A percentile compares a stretch with the other conserved stretches of the same genome.
These are phyloP conservation scores for Clohesyomyces aquaticus DNA, from an alignment of 495 filamentous ascomycete genomes.

Conservation along the genomic window DNA sequence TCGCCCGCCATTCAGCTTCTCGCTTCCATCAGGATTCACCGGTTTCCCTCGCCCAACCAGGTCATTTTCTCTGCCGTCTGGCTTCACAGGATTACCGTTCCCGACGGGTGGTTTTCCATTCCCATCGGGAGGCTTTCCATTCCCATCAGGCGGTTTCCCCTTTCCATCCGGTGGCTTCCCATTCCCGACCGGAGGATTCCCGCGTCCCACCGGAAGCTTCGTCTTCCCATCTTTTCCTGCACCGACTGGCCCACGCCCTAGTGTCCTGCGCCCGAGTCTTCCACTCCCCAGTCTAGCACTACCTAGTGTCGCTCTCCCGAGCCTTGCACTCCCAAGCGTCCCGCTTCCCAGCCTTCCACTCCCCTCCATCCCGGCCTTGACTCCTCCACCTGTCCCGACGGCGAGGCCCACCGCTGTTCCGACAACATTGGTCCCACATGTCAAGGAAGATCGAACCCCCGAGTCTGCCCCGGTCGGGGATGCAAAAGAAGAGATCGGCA, in stretches of 20 bases:
- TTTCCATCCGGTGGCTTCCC: constrained; percentile 2
- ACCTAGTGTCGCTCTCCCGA: not conserved
- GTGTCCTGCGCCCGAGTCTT: not conserved
- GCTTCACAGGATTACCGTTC: not conserved
- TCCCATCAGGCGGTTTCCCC: not conserved
- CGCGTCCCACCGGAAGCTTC: constrained; percentile 6
- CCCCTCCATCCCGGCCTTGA: not conserved
- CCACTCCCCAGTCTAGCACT: not conserved
- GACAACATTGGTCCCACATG: not conserved
- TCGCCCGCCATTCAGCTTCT: not conserved
- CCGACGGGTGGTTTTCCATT: not conserved
- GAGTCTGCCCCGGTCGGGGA: not conserved
- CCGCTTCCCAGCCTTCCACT: constrained; percentile 1
- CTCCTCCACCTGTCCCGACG: not conserved
- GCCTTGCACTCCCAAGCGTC: not conserved
- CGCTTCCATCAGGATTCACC: not conserved
- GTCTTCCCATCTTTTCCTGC: not conserved
- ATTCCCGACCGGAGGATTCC: not conserved
- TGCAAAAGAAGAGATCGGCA: not conserved
- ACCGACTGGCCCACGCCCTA: not conserved
- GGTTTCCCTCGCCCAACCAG: not conserved
- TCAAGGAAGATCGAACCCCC: not conserved
- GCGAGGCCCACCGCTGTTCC: not conserved
- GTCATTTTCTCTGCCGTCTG: not conserved
- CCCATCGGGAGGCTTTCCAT: constrained; percentile 4